Conservation (phyloP, 1,139 yeast species). For the Nakaseomyces nivariensis region DNA sequence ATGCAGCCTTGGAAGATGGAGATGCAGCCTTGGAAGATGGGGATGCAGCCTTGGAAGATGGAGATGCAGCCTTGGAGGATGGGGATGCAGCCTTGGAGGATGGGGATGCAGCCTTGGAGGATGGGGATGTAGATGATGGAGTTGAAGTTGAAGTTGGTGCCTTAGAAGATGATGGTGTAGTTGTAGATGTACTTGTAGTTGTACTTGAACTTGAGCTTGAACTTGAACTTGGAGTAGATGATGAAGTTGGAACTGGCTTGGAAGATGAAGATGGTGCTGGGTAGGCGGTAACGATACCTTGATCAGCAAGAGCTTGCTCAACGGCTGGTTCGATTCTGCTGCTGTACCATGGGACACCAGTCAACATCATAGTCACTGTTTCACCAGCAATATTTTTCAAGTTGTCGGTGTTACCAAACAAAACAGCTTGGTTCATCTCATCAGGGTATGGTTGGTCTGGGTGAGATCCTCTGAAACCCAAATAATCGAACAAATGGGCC, state of each 20-base stretch:
- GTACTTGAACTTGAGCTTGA: neutral
- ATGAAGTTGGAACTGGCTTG: neutral
- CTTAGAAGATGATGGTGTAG: neutral
- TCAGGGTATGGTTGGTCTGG: conserved; percentile 7
- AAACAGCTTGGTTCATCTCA: conserved; percentile 4
- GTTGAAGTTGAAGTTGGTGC: too few species aligned
- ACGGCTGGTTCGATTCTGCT: conserved; percentile 7
- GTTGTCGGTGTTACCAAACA: neutral
- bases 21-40: neutral
- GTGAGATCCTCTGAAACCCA: conserved; percentile 2
- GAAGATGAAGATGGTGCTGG: neutral
- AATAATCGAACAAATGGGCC: conserved; percentile 4
- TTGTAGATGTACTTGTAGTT: neutral
- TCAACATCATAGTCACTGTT: conserved; percentile 7
- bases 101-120: neutral
- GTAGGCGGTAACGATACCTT: conserved; percentile 6
- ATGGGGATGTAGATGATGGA: neutral
- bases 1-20: conserved; percentile 5
- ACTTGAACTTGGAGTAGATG: neutral
- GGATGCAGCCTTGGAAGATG: neutral
- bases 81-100: neutral
- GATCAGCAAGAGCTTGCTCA: conserved; percentile 1
- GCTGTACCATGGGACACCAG: conserved; percentile 12
- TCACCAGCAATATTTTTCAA: conserved; percentile 3
- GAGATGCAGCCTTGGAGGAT: neutral